Base-by-base conservation (phyloP, 2,329 filamentous ascomycete genomes). In the Dactylellina cionopaga region DNA sequence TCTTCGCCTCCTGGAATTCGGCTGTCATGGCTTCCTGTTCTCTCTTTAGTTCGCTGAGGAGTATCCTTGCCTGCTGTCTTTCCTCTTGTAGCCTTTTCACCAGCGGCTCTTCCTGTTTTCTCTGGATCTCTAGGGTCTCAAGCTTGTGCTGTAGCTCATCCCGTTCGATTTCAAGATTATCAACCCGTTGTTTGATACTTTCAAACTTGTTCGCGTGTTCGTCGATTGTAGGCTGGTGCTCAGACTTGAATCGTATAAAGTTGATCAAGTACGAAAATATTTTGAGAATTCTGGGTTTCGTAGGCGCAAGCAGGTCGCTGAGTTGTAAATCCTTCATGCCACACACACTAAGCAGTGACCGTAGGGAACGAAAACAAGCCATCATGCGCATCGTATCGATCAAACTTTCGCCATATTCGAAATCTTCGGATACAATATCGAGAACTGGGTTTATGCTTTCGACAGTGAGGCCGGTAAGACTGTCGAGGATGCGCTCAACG, bases 201-300 rank as follows among this genome's bases (percentile, higher is more conserved):
- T 97, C 92, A 10, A 91, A 87, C 77, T 92, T 93, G 83, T 96
- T 95, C 83, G 95, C 95, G 81, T 98, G 91, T 80, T 96, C 88
- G 79, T 97, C 93, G 75, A 98, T 96, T 27, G 95, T 88, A 37
- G 84, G 84, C 0, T 92, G 96, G 81, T 98, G 94, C 74, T 90
- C 92, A 82, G 68, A 73, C 77, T 95, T 90, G 82, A 98, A 99
- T 58, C 95, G 89, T 76, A 98, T 93, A 81, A 99, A 99, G 82
- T 99, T 99, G 84, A 99, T 99, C 75, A 98, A 87, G 81, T 97
- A 97, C 75, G 92, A 96, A 80, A 99, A 95, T 78, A 98, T 96
- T 83, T 95, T 96, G 78, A 94, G 90, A 11, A 98, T 86, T 44
- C 95, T 90, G 66, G 92, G 90, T 79, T 96, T 91, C 0, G 92